phyloP scores from a whole-genome alignment of 768 basidiomycete species.

The Lactifluus echinatus region DNA sequence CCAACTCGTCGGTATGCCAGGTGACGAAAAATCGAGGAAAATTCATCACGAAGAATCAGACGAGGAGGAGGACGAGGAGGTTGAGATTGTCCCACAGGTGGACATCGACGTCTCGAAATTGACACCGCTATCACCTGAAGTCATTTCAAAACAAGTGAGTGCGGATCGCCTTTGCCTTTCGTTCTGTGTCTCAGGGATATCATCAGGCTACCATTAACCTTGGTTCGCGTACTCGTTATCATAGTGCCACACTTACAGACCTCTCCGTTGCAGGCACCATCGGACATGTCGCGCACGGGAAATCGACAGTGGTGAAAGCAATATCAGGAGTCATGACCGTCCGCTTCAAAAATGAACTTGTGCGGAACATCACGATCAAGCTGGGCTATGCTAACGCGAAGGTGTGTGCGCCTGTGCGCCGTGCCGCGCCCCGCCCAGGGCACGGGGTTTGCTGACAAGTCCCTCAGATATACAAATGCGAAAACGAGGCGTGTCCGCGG shows the following conservation, averaged over 20 bases:
- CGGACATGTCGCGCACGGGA: constrained; percentile 97
- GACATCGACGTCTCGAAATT: constrained; percentile 76
- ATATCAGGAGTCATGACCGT: constrained; percentile 99
- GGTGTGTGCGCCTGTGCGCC: constrained; percentile 38
- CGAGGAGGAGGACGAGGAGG: constrained; percentile 50
- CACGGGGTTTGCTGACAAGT: neutral
- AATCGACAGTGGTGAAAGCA: constrained; percentile 95
- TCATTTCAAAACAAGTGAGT: constrained; percentile 84
- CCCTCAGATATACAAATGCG: constrained; percentile 91
- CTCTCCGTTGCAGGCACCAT: constrained; percentile 65
- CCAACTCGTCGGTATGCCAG: no score
- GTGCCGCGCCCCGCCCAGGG: neutral
- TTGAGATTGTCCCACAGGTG: constrained; percentile 51
- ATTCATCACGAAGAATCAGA: constrained; percentile 60
- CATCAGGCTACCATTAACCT: constrained; percentile 87
- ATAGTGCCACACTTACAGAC: neutral
- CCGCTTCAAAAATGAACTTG: constrained; percentile 98
- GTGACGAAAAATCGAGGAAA: constrained; percentile 60
- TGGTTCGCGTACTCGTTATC: constrained; percentile 38
- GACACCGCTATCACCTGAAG: constrained; percentile 82
- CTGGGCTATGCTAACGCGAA: constrained; percentile 99
- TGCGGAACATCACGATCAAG: constrained; percentile 98
- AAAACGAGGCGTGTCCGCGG: constrained; percentile 85
- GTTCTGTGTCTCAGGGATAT: neutral
- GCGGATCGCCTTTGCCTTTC: neutral